Evolutionary conservation across 495 filamentous ascomycete species (phyloP).

Genomic region (Podospora pseudopauciseta): DNA sequence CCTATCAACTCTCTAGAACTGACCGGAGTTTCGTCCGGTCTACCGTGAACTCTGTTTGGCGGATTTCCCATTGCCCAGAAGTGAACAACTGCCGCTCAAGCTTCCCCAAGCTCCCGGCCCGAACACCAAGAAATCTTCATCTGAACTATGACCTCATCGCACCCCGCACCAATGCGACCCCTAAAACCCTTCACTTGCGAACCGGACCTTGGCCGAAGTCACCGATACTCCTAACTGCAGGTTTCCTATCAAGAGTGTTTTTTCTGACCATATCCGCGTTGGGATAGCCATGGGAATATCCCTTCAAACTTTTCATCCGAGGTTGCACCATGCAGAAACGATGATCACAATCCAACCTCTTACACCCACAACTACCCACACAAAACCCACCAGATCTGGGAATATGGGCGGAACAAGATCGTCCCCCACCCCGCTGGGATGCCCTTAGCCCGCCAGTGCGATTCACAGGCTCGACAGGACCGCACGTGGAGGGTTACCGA

Average conservation of each 20-base stretch:
- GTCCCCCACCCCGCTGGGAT: background rate
- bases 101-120: background rate
- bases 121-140: background rate
- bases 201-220: background rate
- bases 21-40: background rate
- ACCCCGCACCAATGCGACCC: background rate
- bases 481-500: background rate
- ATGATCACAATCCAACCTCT: background rate
- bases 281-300: background rate
- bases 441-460: background rate
- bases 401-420: background rate
- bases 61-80: background rate
- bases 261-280: background rate
- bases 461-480: background rate
- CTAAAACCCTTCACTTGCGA: background rate
- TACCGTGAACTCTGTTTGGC: background rate
- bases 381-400: background rate
- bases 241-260: background rate
- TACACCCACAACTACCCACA: background rate
- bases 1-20: background rate
- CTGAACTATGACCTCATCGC: background rate
- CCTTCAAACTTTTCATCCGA: background rate
- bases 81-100: background rate
- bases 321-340: background rate
- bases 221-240: background rate